phyloP scores from a whole-genome alignment of 257 asterid genomes.

The Henckelia pumila region DNA sequence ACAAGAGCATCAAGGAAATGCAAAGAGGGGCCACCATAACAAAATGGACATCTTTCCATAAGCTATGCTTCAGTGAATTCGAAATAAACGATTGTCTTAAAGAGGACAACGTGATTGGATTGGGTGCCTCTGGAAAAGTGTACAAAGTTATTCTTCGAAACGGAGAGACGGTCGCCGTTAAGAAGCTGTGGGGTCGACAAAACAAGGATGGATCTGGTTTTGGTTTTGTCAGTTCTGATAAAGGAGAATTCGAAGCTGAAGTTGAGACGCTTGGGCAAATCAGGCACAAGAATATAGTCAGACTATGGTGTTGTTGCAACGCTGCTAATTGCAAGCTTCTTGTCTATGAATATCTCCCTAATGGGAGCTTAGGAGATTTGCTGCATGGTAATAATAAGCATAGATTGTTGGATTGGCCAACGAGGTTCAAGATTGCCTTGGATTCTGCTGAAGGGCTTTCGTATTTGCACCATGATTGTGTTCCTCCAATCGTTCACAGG shows the following conservation, averaged over 20 bases:
- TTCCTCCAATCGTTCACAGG: conserved; percentile 82
- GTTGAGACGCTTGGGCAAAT: conserved; percentile 75
- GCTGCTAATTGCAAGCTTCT: conserved; percentile 53
- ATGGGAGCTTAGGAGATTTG: conserved; percentile 85
- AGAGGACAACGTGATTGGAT: conserved; percentile 65
- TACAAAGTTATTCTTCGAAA: conserved; percentile 62
- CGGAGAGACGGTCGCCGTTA: conserved; percentile 77
- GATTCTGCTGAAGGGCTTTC: conserved; percentile 89
- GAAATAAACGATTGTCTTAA: conserved; percentile 55
- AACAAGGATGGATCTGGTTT: conserved; percentile 27
- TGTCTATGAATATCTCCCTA: conserved; percentile 80
- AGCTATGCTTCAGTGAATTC: conserved; percentile 56
- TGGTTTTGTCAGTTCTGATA: conserved; percentile 27
- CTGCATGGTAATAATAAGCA: conserved; percentile 46
- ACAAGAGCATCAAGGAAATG: conserved; percentile 34
- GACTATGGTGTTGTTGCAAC: conserved; percentile 71
- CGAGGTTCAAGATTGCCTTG: conserved; percentile 59
- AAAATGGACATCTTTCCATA: conserved; percentile 85
- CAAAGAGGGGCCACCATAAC: conserved; percentile 33
- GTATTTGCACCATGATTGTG: conserved; percentile 82
- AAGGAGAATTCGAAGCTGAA: conserved; percentile 56
- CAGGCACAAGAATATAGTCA: conserved; percentile 80
- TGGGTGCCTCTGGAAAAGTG: conserved; percentile 74
- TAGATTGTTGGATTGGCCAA: conserved; percentile 54
- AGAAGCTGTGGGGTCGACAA: conserved; percentile 48